A percentile compares a stretch with the other conserved stretches of the same genome.
These are phyloP conservation scores for Silene conica DNA, from an alignment of 148 eudicot genomes.

Conservation along the genomic window DNA sequence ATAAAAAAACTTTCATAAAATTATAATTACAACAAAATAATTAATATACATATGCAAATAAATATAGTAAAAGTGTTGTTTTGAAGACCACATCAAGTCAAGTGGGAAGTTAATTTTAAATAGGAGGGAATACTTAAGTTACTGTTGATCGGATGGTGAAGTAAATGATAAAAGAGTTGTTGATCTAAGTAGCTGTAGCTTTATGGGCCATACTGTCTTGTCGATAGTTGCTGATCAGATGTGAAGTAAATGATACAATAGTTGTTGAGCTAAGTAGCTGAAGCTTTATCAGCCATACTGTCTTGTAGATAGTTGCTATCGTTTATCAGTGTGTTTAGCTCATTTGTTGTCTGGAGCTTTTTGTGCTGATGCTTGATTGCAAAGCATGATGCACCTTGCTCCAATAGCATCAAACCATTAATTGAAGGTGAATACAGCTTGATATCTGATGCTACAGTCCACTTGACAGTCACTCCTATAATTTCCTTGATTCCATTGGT, in stretches of 20 bases:
- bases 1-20: too few relatives aligned
- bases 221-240: too few relatives aligned
- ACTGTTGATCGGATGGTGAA: too few relatives aligned
- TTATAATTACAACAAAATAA: too few relatives aligned
- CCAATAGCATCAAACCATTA: not conserved
- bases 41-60: too few relatives aligned
- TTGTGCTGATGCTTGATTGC: constrained; percentile 4
- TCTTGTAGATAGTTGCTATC: not conserved
- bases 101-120: too few relatives aligned
- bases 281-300: not conserved
- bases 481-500: constrained; percentile 1
- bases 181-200: not conserved
- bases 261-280: not conserved
- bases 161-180: not conserved
- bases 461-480: not conserved
- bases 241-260: not conserved
- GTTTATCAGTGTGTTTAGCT: not conserved
- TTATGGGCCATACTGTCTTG: not conserved
- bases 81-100: too few relatives aligned
- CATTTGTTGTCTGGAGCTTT: constrained; percentile 7
- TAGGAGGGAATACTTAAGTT: too few relatives aligned
- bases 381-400: not conserved
- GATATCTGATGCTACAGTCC: not conserved
- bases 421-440: not conserved
- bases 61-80: too few relatives aligned